Evolutionary conservation across 208 protist genomes (phyloP).

Genomic region (Angomonas ambiguus): DNA sequence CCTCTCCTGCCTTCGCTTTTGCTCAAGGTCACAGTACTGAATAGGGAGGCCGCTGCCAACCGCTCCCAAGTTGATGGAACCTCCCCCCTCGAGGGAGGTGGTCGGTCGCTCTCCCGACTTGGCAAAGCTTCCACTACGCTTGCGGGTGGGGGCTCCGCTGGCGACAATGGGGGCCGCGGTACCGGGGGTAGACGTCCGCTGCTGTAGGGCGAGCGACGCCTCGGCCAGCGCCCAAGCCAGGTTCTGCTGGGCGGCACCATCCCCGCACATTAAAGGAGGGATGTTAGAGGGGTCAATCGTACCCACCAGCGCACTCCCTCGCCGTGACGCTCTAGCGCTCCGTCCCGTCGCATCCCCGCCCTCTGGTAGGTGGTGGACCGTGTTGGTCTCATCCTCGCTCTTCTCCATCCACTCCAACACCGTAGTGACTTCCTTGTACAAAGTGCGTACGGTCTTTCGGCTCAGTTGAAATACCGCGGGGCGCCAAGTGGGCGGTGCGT

Average conservation of each 20-base stretch:
- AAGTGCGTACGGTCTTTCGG: slow-evolving; percentile 17
- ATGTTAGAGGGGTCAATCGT: background rate
- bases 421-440: slow-evolving; percentile 17
- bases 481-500: slow-evolving; percentile 25
- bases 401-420: slow-evolving; percentile 23
- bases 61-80: background rate
- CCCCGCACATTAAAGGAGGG: background rate
- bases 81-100: background rate
- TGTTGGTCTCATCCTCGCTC: background rate
- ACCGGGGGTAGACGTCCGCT: background rate
- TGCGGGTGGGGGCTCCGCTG: background rate
- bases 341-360: background rate
- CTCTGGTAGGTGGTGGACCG: background rate
- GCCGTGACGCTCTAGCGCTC: slow-evolving; percentile 3
- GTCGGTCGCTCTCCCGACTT: background rate
- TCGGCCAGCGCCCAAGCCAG: background rate
- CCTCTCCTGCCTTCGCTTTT: background rate
- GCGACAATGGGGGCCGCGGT: background rate
- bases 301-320: background rate
- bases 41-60: background rate
- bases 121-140: slow-evolving; percentile 7
- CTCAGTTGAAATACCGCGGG: background rate
- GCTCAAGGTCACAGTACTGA: slow-evolving; percentile 6
- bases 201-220: slow-evolving; percentile 4
- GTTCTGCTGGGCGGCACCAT: slow-evolving; percentile 1